Evolutionary conservation across 129 eudicot species (phyloP).

Genomic region (Rutidosis leptorrhynchoides): DNA sequence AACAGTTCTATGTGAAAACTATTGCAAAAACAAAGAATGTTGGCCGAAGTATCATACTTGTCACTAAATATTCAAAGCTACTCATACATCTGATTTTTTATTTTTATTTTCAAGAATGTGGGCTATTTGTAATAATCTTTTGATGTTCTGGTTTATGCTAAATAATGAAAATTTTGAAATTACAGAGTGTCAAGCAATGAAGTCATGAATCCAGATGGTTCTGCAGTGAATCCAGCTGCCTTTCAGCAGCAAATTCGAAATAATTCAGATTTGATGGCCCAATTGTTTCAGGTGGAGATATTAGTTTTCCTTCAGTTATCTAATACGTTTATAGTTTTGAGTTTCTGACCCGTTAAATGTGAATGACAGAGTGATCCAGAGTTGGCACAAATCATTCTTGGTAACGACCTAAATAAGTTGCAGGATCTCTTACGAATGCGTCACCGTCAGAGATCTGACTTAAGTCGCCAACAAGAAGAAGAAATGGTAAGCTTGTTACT

Average conservation of each 20-base stretch:
- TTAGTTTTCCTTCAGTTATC: not conserved
- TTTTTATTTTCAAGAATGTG: not conserved
- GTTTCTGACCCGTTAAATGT: conserved; percentile 29
- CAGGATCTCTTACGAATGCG: conserved; percentile 76
- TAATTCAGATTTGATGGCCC: conserved; percentile 84
- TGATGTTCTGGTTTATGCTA: not conserved
- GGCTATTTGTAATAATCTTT: not conserved
- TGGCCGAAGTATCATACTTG: not conserved
- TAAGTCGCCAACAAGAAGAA: conserved; percentile 64
- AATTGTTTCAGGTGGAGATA: conserved; percentile 73
- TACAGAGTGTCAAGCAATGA: conserved; percentile 53
- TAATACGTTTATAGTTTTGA: conserved; percentile 7
- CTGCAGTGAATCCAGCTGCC: conserved; percentile 84
- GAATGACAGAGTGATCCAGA: conserved; percentile 80
- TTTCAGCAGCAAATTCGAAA: conserved; percentile 81
- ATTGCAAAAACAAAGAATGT: not conserved
- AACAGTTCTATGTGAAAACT: not conserved
- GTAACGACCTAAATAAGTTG: conserved; percentile 72
- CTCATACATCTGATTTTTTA: not conserved
- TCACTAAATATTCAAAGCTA: not conserved
- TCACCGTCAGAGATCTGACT: conserved; percentile 63
- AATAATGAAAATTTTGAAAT: conserved; percentile 10
- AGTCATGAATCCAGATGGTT: conserved; percentile 78
- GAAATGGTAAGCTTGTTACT: conserved; percentile 45
- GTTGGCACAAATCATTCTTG: conserved; percentile 83